These are phyloP conservation scores for Spergularia marina DNA, from an alignment of 148 eudicot species.

Conservation along the genomic window DNA sequence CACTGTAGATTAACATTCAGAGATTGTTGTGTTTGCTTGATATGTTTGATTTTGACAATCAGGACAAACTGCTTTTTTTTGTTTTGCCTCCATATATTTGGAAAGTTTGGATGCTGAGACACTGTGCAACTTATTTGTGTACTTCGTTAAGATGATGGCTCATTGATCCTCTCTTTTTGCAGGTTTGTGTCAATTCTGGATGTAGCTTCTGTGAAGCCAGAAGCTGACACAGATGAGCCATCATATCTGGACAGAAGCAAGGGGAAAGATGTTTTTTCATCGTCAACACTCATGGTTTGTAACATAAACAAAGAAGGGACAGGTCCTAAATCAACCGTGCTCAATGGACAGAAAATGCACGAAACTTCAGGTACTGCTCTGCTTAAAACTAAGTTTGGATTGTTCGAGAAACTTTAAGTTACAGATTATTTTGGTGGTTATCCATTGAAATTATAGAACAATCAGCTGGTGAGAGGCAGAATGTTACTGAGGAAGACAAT, in stretches of 20 bases:
- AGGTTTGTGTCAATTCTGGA: conserved; percentile 92
- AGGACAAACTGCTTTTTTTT: too few relatives aligned
- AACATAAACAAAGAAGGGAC: conserved; percentile 38
- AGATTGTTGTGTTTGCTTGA: too few relatives aligned
- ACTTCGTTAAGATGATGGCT: not conserved
- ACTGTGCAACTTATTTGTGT: not conserved
- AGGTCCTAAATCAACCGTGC: conserved; percentile 31
- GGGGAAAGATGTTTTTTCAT: conserved; percentile 52
- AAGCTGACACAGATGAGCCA: conserved; percentile 43
- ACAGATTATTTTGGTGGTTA: conserved; percentile 26
- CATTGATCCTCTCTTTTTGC: conserved; percentile 16
- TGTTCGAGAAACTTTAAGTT: conserved; percentile 20
- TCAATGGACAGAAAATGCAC: conserved; percentile 28
- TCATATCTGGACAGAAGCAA: conserved; percentile 27
- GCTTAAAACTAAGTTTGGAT: conserved; percentile 20
- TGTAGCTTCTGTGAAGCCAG: conserved; percentile 87
- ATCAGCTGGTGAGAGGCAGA: conserved; percentile 23
- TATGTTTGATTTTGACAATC: too few relatives aligned
- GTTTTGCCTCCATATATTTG: too few relatives aligned
- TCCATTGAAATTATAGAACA: conserved; percentile 24
- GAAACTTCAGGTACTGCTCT: conserved; percentile 29
- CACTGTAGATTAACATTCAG: not conserved
- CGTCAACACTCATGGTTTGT: conserved; percentile 84
- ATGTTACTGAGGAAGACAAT: conserved; percentile 30
- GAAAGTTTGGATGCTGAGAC: not conserved